A percentile compares a stretch with the other conserved stretches of the same genome.
phyloP scores from a whole-genome alignment of 2,329 filamentous ascomycete species.

The Penicillium sp. region DNA sequence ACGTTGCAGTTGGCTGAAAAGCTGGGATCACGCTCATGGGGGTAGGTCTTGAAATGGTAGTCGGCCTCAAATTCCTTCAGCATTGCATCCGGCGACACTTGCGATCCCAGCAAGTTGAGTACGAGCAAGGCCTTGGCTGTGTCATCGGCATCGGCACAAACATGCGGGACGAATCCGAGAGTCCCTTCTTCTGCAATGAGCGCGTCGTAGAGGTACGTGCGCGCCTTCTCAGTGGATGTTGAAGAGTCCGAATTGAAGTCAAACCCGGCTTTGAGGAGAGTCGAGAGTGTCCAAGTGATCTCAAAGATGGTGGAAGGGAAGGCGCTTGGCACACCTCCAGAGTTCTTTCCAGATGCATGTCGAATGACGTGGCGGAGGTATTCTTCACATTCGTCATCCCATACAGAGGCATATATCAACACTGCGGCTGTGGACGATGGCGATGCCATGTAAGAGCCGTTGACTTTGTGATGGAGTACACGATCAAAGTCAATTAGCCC shows the following conservation, averaged over 20 bases:
- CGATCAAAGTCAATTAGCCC: slow-evolving; percentile 41
- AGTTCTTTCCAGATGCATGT: slow-evolving; percentile 14
- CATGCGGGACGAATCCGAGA: slow-evolving; percentile 18
- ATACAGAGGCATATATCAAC: slow-evolving; percentile 32
- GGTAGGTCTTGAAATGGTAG: slow-evolving; percentile 36
- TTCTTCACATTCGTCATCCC: slow-evolving; percentile 37
- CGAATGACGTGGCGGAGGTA: slow-evolving; percentile 30
- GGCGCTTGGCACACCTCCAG: slow-evolving; percentile 26
- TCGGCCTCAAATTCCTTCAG: slow-evolving; percentile 31
- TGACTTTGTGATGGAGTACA: slow-evolving; percentile 34
- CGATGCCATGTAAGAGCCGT: slow-evolving; percentile 41
- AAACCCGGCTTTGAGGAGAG: slow-evolving; percentile 2
- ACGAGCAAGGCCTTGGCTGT: slow-evolving; percentile 25
- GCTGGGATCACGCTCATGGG: slow-evolving; percentile 32
- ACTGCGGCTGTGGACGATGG: slow-evolving; percentile 46
- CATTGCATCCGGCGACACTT: slow-evolving; percentile 20
- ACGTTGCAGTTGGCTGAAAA: slow-evolving; percentile 41
- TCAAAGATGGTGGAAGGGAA: slow-evolving; percentile 34
- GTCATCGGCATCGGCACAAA: slow-evolving; percentile 30
- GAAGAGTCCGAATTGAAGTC: background rate
- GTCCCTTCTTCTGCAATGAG: slow-evolving; percentile 12
- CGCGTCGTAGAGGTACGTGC: background rate
- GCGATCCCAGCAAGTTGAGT: slow-evolving; percentile 13
- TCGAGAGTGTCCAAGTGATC: slow-evolving; percentile 24
- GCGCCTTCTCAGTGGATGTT: background rate